Base-by-base conservation (phyloP, 2,329 filamentous ascomycete species). In the Lachnellula occidentalis region DNA sequence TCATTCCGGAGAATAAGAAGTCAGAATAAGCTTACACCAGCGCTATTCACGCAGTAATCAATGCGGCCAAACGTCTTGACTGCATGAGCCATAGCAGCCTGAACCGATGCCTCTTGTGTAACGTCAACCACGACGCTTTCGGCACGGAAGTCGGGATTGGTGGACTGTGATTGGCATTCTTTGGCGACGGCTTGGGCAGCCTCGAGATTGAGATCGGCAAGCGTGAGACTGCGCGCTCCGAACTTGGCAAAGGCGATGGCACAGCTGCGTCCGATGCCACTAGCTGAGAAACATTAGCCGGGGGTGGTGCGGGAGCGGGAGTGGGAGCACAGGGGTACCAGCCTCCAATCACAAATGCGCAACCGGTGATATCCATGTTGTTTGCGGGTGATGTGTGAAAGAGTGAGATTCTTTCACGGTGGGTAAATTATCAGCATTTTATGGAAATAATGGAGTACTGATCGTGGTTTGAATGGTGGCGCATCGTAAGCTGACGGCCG, bases 1-100 rank as follows among this genome's bases (percentile, higher is more conserved):
- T 15, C 37, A 5, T 5, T n/a, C 37, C 15, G 17, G 34, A n/a
- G 11, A 48, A 34, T 19, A 19, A 4, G 45, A 31, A 17, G 11
- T 8, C 14, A 19, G 9, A 17, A n/a, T 12, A 6, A 6, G 8
- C 54, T 54, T 42, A 58, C 56, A 0, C 57, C 57, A 11, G 57
- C 57, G 37, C 37, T 37, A 39, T 59, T 54, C 1, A 59, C 51
- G 34, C 48, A 50, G 34, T 57, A 59, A 41, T 59, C 57, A 12
- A 59, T 54, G 2, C 54, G 43, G 1, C 57, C 57, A 45, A 57
- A 57, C 2, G 12, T n/a, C 8, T 39, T 15, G 3, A 41, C 24
- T 27, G 31, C 45, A 21, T 49, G 17, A 6, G 21, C 17, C 6
- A 50, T 39, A 6, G 42, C 36, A n/a, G 15, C 19, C 15, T 52